Evolutionary conservation across 331 rosid species (phyloP).

Genomic region (Arachis monticola): DNA sequence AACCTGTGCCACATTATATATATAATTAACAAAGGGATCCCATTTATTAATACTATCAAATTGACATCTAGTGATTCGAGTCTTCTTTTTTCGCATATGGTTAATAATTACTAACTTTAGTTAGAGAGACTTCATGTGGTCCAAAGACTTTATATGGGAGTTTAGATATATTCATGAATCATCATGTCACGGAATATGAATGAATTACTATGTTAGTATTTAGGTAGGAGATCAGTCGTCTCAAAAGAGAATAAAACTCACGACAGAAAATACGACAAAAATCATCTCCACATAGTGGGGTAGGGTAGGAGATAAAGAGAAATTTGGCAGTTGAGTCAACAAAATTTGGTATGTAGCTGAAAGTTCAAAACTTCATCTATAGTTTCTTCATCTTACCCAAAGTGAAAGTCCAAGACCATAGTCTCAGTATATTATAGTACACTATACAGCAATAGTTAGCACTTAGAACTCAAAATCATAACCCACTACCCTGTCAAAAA

Average conservation of each 20-base stretch:
- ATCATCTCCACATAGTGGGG: neutral
- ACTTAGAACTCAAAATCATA: neutral
- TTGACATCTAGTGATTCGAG: too few relatives aligned
- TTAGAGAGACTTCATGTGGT: too few relatives aligned
- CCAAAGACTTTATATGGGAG: too few relatives aligned
- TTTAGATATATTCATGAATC: too few relatives aligned
- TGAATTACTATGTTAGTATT: neutral
- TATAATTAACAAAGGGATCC: constrained; percentile 10
- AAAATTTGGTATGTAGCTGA: constrained; percentile 18
- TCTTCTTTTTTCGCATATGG: too few relatives aligned
- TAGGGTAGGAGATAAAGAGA: neutral
- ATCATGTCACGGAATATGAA: neutral
- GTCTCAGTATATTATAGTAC: neutral
- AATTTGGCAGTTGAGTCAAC: constrained; percentile 31
- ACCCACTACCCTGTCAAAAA: neutral
- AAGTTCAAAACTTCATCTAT: constrained; percentile 5
- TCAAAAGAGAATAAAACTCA: neutral
- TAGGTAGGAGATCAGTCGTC: neutral
- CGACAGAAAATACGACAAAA: constrained; percentile 1
- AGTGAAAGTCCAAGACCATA: constrained; percentile 10
- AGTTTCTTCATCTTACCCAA: neutral
- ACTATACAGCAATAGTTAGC: neutral
- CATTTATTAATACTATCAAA: too few relatives aligned
- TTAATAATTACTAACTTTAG: too few relatives aligned
- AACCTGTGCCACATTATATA: constrained; percentile 47